Percentiles rank a stretch among this genome's conserved stretches.
Evolutionary conservation across 2,329 filamentous ascomycete genomes (phyloP).

Genomic region (Ophioceras dolichostomum): DNA sequence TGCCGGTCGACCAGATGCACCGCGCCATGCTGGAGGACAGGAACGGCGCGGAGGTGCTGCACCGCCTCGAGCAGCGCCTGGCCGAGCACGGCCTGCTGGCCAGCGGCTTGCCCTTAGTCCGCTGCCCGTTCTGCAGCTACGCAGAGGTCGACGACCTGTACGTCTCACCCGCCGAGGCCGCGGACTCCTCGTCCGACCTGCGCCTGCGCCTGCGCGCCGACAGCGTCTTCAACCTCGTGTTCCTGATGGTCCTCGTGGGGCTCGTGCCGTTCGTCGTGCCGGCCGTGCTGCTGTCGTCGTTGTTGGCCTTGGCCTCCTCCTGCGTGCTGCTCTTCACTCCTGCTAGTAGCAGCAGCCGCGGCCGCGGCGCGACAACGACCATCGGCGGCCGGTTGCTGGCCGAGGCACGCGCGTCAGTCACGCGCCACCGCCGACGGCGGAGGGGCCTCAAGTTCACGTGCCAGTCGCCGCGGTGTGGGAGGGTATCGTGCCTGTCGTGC

Average conservation of each 20-base stretch:
- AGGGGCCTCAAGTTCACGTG: slow-evolving; percentile 71
- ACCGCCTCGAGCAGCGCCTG: slow-evolving; percentile 67
- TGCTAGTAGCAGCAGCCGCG: too few species aligned
- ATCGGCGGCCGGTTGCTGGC: slow-evolving; percentile 24
- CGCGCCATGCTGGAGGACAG: slow-evolving; percentile 60
- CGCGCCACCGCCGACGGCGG: slow-evolving; percentile 55
- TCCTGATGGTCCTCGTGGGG: slow-evolving; percentile 40
- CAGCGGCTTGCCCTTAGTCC: slow-evolving; percentile 61
- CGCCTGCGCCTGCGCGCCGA: slow-evolving; percentile 46
- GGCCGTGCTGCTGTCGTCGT: slow-evolving; percentile 32
- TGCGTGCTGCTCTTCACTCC: slow-evolving; percentile 29
- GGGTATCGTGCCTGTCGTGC: slow-evolving; percentile 70
- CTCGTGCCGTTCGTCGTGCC: slow-evolving; percentile 44
- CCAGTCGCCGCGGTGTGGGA: slow-evolving; percentile 53
- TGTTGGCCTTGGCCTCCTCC: too few species aligned
- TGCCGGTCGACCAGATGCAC: slow-evolving; percentile 57
- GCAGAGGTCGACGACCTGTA: slow-evolving; percentile 77
- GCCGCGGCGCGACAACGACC: too few species aligned
- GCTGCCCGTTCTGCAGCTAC: slow-evolving; percentile 86
- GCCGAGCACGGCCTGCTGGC: slow-evolving; percentile 64
- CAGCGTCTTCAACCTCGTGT: slow-evolving; percentile 31
- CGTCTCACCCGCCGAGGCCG: slow-evolving; percentile 39
- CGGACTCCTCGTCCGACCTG: too few species aligned
- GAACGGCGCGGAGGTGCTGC: slow-evolving; percentile 58
- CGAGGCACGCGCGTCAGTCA: slow-evolving; percentile 47